Conservation (phyloP, 1,284 basidiomycete species). For the Malassezia globosa region DNA sequence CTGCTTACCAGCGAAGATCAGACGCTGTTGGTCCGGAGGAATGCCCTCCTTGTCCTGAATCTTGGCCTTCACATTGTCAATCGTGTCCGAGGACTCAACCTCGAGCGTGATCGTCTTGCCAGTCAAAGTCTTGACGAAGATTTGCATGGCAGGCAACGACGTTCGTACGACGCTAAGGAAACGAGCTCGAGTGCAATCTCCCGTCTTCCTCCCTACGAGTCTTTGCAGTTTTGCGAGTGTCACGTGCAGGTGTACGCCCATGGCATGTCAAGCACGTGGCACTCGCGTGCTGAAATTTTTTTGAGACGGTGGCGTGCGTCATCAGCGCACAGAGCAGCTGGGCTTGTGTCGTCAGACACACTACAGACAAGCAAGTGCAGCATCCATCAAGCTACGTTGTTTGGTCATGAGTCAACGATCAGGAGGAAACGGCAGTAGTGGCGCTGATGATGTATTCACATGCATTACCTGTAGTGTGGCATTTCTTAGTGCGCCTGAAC, state of each 20-base stretch:
- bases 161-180: conserved; percentile 13
- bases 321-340: not conserved
- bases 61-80: conserved; percentile 56
- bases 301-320: not conserved
- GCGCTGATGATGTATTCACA: conserved; percentile 51
- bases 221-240: conserved; percentile 14
- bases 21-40: conserved; percentile 43
- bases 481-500: conserved; percentile 71
- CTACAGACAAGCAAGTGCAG: too few relatives aligned
- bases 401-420: conserved; percentile 2
- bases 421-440: too few relatives aligned
- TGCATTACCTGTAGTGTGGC: conserved; percentile 87
- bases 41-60: conserved; percentile 46
- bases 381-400: too few relatives aligned
- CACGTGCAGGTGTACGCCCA: conserved; percentile 7
- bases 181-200: not conserved
- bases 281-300: not conserved
- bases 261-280: not conserved
- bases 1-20: conserved; percentile 46
- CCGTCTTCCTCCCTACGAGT: not conserved
- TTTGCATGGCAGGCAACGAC: conserved; percentile 31
- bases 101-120: conserved; percentile 50
- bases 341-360: not conserved
- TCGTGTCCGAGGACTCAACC: conserved; percentile 51
- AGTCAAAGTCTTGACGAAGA: conserved; percentile 45